Evolutionary conservation across 495 filamentous ascomycete species (phyloP).

Genomic region (Patellaria atrata): DNA sequence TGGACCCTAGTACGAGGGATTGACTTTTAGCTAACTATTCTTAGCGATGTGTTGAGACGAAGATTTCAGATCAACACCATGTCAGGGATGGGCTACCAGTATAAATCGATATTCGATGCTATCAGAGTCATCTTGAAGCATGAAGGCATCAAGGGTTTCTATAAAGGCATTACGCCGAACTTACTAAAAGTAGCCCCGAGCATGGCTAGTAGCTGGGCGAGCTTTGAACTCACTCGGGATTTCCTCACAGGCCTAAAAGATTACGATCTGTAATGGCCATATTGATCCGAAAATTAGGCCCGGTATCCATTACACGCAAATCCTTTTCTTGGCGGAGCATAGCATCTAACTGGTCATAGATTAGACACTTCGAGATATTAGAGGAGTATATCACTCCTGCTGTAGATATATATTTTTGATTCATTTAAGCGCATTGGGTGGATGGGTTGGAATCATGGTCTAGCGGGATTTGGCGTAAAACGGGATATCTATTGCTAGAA

Average conservation of each 20-base stretch:
- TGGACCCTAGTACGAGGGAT: neutral
- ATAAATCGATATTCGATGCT: slow-evolving; percentile 74
- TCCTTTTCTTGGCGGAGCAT: too few species aligned
- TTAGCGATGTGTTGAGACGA: slow-evolving; percentile 82
- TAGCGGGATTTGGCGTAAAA: too few species aligned
- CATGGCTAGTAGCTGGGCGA: slow-evolving; percentile 97
- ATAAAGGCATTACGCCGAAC: slow-evolving; percentile 90
- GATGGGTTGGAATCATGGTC: too few species aligned
- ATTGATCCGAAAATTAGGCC: too few species aligned
- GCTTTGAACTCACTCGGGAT: slow-evolving; percentile 86
- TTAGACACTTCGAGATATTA: too few species aligned
- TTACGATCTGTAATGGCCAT: too few species aligned
- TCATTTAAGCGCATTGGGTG: too few species aligned
- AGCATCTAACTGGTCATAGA: too few species aligned
- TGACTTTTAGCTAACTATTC: slow-evolving; percentile 15
- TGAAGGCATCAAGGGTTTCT: slow-evolving; percentile 65
- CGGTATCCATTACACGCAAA: too few species aligned
- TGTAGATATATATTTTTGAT: too few species aligned
- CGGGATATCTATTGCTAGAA: too few species aligned
- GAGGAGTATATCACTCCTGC: too few species aligned
- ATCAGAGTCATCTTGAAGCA: slow-evolving; percentile 63
- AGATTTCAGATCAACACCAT: slow-evolving; percentile 98
- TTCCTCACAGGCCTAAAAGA: slow-evolving; percentile 55
- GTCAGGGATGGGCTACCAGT: slow-evolving; percentile 96
- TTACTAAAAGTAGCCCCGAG: slow-evolving; percentile 93